Evolutionary conservation across 139 green algal species (phyloP), one percentile per base, ranked within the genome.

Genomic region (Spirogloea muscicola): DNA sequence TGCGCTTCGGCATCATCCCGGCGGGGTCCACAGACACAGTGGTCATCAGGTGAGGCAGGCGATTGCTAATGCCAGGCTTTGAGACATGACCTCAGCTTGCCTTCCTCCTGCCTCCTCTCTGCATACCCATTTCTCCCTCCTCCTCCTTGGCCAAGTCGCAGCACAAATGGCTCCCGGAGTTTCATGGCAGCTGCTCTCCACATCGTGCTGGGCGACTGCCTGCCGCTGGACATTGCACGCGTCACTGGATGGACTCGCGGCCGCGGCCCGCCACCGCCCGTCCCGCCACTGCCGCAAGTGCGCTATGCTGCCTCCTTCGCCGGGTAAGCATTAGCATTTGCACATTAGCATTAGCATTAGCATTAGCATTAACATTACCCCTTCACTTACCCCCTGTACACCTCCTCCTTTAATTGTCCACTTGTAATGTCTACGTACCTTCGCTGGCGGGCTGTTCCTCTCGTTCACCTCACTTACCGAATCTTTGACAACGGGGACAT

Each of bases 171-270:
- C 68, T 89, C 81, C 0, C 84, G 92, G 10, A 83, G 58, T 10
- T 51, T 82, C 2, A 82, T 86, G 40, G 87, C 91, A 1, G 90
- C 92, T 1, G 86, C 89, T 3, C 83, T 96, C 69, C 91, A 96
- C 78, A 85, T 95, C 7, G 86, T 83, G 3, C 69, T 97, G 40
- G 92, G 92, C 0, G 91, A 97, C 81, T 82, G 86, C 67, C 82
- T 84, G 51, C 58, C 80, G 0, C 68, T 97, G 46, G 92, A 97
- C 64, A 82, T 92, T 18, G 87, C 88, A 41, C 66, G 83, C 7
- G 49, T 80, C 29, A 70, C 68, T 3, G 34, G 31, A 1, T 76
- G 68, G 68, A 46, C 49, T 31, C 18, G 21, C 18, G 39, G 3
- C 1, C 18, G n/a, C 18, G 21, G 29, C 2, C 25, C 2, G 55